Conservation (phyloP, 257 asterid species). For the Nicotiana obtusifolia region DNA sequence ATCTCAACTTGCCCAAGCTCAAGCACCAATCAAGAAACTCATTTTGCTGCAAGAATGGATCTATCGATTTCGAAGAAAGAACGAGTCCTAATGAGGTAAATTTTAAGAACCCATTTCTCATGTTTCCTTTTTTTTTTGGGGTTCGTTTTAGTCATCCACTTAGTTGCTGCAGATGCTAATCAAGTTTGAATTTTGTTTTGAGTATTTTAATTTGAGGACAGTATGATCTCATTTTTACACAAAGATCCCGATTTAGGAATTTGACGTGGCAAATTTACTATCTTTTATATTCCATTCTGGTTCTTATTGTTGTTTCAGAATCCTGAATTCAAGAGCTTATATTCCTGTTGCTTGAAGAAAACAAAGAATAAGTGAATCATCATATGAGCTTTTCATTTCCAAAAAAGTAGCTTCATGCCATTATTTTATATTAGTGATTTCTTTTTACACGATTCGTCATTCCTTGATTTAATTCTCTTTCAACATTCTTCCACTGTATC, state of each 20-base stretch:
- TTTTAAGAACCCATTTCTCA: neutral
- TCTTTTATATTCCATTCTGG: neutral
- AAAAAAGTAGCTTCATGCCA: neutral
- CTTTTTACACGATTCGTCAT: neutral
- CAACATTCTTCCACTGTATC: neutral
- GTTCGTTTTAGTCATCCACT: neutral
- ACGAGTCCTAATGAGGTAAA: constrained; percentile 17
- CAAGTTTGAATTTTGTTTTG: neutral
- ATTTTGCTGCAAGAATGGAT: constrained; percentile 7
- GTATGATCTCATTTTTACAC: neutral
- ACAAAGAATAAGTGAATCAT: neutral
- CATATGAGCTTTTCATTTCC: neutral
- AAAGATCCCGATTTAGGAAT: neutral
- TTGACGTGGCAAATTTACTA: neutral
- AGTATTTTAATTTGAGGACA: neutral
- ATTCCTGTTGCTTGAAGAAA: neutral
- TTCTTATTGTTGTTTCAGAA: neutral
- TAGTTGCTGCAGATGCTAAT: neutral
- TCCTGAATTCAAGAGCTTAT: neutral
- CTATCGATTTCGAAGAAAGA: constrained; percentile 13
- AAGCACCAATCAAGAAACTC: constrained; percentile 11
- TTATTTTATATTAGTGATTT: neutral
- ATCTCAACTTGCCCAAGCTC: neutral
- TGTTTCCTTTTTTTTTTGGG: neutral
- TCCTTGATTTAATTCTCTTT: neutral